Percentiles rank a stretch among this genome's conserved stretches.
These are phyloP conservation scores for Vaccinium macrocarpon DNA, from an alignment of 148 eudicot genomes.

Conservation along the genomic window DNA sequence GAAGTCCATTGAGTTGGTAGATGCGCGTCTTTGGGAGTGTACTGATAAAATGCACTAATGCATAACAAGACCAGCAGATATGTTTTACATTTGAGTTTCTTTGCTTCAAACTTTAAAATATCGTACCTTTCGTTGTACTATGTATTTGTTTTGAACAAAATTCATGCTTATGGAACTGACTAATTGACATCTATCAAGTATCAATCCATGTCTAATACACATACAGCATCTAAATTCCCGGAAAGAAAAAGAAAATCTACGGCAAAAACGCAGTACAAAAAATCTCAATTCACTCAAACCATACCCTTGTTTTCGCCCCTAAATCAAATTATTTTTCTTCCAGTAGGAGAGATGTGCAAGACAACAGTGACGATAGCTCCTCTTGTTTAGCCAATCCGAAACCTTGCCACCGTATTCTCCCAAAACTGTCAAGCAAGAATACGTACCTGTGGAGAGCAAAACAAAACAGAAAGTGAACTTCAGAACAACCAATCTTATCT, in stretches of 20 bases:
- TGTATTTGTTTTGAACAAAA: neutral
- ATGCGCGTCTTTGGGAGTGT: neutral
- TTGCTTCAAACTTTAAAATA: neutral
- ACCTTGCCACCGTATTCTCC: constrained; percentile 93
- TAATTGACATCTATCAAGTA: neutral
- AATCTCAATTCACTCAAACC: constrained; percentile 2
- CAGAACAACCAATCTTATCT: neutral
- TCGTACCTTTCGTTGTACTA: neutral
- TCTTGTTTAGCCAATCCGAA: constrained; percentile 71
- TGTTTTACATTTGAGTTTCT: neutral
- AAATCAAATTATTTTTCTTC: constrained; percentile 40
- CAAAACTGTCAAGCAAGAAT: constrained; percentile 84
- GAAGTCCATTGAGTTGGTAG: neutral
- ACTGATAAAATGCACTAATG: neutral
- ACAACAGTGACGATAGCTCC: constrained; percentile 61
- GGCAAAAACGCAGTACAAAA: neutral
- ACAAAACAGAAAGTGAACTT: neutral
- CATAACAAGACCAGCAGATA: neutral
- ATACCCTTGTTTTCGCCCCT: neutral
- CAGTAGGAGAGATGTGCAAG: constrained; percentile 64
- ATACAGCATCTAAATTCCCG: neutral
- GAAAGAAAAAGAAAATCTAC: neutral
- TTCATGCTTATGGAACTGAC: neutral
- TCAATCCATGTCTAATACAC: neutral
- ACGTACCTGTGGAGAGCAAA: constrained; percentile 51